Evolutionary conservation across 768 basidiomycete species (phyloP).

Genomic region (Naganishia antarctica): DNA sequence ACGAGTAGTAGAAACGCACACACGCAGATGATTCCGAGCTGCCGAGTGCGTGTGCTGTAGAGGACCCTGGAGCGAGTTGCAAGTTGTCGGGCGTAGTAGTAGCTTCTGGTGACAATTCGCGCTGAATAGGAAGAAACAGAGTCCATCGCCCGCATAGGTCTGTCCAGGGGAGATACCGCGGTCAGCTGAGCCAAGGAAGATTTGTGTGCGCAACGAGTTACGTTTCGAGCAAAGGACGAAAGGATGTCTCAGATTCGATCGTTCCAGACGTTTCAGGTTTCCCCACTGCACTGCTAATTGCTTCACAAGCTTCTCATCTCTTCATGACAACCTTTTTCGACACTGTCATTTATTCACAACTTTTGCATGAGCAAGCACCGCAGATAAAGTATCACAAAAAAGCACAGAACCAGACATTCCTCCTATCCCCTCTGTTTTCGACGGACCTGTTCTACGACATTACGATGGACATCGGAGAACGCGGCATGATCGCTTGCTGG

Average conservation of each 20-base stretch:
- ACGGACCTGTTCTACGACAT: background rate
- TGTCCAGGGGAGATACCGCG: no score
- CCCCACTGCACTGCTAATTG: no score
- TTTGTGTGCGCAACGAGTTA: no score
- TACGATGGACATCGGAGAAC: background rate
- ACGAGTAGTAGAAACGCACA: conserved; percentile 15
- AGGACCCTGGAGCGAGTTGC: conserved; percentile 22
- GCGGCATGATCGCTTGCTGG: background rate
- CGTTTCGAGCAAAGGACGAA: no score
- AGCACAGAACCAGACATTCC: background rate
- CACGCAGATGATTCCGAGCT: background rate
- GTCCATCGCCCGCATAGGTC: no score
- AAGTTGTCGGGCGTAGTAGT: conserved; percentile 30
- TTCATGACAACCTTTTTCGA: background rate
- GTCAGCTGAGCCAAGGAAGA: no score
- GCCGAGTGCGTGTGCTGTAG: conserved; percentile 11
- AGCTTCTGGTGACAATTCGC: background rate
- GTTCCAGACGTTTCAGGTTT: no score
- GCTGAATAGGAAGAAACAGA: background rate
- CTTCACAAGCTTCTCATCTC: background rate
- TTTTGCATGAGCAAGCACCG: background rate
- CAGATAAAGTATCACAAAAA: conserved; percentile 13
- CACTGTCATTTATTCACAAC: conserved; percentile 16
- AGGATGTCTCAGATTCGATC: no score
- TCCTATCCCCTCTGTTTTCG: background rate